These are phyloP conservation scores for Cucurbita moschata DNA, from an alignment of 306 rosid genomes.

Conservation along the genomic window DNA sequence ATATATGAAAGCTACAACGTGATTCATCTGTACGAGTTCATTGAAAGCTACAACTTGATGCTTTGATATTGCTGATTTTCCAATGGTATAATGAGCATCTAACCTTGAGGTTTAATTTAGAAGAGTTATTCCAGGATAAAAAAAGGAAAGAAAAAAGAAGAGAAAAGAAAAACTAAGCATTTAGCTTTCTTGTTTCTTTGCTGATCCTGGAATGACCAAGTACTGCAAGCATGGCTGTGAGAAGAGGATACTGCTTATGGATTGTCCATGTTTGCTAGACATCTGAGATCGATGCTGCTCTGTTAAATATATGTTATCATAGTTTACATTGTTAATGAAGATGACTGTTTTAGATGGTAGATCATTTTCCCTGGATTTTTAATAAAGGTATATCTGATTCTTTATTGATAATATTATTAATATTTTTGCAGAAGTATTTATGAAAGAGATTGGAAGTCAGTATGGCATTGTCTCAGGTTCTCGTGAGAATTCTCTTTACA, in stretches of 20 bases:
- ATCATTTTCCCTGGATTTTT: not conserved
- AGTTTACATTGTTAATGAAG: not conserved
- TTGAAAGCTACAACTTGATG: not conserved
- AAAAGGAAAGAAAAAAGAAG: not conserved
- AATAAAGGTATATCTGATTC: not conserved
- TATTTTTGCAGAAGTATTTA: slow-evolving; percentile 46
- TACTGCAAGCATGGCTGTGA: not conserved
- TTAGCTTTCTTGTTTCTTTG: not conserved
- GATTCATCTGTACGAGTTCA: too few relatives aligned
- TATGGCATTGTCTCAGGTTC: slow-evolving; percentile 55
- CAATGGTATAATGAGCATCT: not conserved
- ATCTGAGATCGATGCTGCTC: not conserved
- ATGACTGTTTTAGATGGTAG: not conserved
- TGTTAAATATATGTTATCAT: not conserved
- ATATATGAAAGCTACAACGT: not conserved
- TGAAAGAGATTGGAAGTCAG: slow-evolving; percentile 64
- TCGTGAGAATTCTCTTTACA: slow-evolving; percentile 76
- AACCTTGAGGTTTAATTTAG: not conserved
- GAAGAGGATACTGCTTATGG: not conserved
- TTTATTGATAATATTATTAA: not conserved
- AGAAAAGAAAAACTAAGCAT: not conserved
- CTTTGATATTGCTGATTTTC: not conserved
- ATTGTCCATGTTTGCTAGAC: not conserved
- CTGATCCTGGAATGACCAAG: not conserved
- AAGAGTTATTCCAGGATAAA: not conserved